Conservation (phyloP, 495 filamentous ascomycete species). For the Penicillium soppii region DNA sequence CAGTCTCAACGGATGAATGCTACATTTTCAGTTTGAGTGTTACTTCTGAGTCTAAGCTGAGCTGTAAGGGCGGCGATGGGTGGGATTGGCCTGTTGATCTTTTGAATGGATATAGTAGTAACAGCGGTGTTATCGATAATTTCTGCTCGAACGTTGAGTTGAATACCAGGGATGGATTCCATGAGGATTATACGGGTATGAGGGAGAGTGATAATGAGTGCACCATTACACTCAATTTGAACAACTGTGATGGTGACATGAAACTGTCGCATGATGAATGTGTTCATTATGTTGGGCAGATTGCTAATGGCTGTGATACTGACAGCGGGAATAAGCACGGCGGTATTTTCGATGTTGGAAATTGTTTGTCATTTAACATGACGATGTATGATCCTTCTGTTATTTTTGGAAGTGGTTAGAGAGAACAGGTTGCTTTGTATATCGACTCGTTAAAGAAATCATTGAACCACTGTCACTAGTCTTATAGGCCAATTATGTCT, state of each 20-base stretch:
- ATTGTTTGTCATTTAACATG: neutral
- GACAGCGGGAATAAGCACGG: constrained; percentile 1
- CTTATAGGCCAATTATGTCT: too few species aligned
- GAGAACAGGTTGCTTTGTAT: neutral
- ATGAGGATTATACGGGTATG: neutral
- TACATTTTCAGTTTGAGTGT: constrained; percentile 1
- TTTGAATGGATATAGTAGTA: neutral
- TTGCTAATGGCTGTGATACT: constrained; percentile 1
- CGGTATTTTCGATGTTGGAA: neutral
- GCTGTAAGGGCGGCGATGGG: neutral
- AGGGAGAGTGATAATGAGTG: neutral
- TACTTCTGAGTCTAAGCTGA: neutral
- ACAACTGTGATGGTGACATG: neutral
- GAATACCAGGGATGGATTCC: neutral
- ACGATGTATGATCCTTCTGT: neutral
- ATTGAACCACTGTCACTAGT: too few species aligned
- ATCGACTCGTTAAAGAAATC: neutral
- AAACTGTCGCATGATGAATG: neutral
- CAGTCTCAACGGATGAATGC: neutral
- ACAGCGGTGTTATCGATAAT: neutral
- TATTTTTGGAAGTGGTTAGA: neutral
- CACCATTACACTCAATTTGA: neutral
- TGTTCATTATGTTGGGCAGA: neutral
- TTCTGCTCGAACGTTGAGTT: neutral
- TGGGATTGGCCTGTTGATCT: neutral